These are phyloP conservation scores for Circinella minor DNA, from an alignment of 371 early-diverging fungal genomes.

Conservation along the genomic window DNA sequence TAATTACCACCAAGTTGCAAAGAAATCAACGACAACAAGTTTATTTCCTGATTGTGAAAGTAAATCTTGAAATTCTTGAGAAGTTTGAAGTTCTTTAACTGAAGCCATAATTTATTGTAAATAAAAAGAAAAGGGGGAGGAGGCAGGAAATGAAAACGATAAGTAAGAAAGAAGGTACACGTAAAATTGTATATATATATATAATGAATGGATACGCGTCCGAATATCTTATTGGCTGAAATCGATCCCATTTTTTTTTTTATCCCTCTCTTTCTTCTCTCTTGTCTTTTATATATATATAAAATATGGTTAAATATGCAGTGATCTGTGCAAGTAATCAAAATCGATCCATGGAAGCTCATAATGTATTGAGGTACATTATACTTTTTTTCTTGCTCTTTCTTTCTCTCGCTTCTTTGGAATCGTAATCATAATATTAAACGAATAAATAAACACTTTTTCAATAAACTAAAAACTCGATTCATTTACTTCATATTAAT, in stretches of 20 bases:
- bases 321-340: slow-evolving; percentile 97
- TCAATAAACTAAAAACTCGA: too few relatives aligned
- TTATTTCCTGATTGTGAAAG: slow-evolving; percentile 29
- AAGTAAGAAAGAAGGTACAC: too few relatives aligned
- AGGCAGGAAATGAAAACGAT: too few relatives aligned
- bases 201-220: too few relatives aligned
- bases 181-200: too few relatives aligned
- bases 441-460: too few relatives aligned
- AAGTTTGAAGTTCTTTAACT: slow-evolving; percentile 19
- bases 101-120: slow-evolving; percentile 12
- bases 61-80: slow-evolving; percentile 39
- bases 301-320: slow-evolving; percentile 78
- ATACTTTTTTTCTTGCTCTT: neutral
- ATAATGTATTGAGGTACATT: slow-evolving; percentile 76
- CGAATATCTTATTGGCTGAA: neutral
- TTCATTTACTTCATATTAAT: neutral
- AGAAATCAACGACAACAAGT: slow-evolving; percentile 62
- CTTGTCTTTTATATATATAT: neutral
- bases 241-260: neutral
- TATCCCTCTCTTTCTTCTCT: neutral
- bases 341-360: slow-evolving; percentile 98
- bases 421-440: too few relatives aligned
- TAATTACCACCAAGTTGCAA: slow-evolving; percentile 56
- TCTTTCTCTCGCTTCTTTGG: too few relatives aligned
- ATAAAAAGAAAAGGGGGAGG: too few relatives aligned